phyloP scores from a whole-genome alignment of 352 stramenopile genomes.

The Pythium apleroticum region DNA sequence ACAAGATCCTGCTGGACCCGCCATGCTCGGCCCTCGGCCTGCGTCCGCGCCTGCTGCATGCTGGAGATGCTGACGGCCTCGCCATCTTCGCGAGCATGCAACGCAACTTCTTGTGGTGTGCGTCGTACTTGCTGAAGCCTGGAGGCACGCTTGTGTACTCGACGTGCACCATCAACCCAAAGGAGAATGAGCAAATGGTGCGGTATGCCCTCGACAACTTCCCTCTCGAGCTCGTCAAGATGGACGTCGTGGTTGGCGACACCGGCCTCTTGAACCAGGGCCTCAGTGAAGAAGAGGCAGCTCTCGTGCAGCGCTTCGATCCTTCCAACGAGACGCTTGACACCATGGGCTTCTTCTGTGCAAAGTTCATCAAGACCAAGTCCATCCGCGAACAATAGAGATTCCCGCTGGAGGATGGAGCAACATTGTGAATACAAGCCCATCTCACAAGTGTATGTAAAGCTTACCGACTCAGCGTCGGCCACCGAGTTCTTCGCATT shows the following conservation, averaged over 20 bases:
- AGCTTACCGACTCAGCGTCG: not conserved
- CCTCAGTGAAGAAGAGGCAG: conserved; percentile 65
- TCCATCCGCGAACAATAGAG: conserved; percentile 35
- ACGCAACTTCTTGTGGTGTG: conserved; percentile 86
- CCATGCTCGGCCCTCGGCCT: conserved; percentile 91
- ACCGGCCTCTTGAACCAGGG: conserved; percentile 73
- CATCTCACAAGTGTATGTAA: not conserved
- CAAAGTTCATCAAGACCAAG: conserved; percentile 89
- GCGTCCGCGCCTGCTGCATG: conserved; percentile 88
- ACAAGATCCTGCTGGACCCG: conserved; percentile 92
- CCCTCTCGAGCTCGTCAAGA: conserved; percentile 75
- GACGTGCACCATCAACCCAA: conserved; percentile 93
- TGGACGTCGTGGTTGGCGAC: conserved; percentile 59
- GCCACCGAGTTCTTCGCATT: not conserved
- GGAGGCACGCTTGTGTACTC: conserved; percentile 93
- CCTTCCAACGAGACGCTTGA: conserved; percentile 71
- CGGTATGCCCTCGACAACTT: conserved; percentile 87
- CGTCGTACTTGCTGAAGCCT: conserved; percentile 87
- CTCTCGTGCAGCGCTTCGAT: conserved; percentile 89
- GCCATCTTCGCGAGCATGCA: conserved; percentile 85
- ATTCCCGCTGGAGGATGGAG: not conserved
- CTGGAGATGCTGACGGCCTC: conserved; percentile 66
- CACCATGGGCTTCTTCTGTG: conserved; percentile 95
- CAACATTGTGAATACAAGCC: not conserved
- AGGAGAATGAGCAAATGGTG: conserved; percentile 94